Percentiles rank a stretch among this genome's conserved stretches.
These are phyloP conservation scores for Aspergillus hiratsukae DNA, from an alignment of 2,329 filamentous ascomycete genomes.

Conservation along the genomic window DNA sequence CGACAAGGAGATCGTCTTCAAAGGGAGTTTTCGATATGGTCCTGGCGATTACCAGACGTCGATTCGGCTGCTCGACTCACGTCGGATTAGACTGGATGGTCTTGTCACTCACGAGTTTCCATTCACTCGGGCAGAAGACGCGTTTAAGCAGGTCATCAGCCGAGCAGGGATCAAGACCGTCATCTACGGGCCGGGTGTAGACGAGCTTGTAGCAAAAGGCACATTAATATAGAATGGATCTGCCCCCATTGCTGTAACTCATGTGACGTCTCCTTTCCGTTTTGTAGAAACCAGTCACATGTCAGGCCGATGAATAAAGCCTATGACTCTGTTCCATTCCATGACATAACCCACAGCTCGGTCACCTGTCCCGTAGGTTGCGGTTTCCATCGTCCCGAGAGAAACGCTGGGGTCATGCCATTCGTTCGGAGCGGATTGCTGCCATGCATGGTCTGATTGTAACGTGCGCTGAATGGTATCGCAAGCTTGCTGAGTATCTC, in stretches of 20 bases:
- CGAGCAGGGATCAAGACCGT: conserved; percentile 54
- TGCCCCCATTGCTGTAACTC: background rate
- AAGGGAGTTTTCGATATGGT: conserved; percentile 81
- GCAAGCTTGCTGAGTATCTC: background rate
- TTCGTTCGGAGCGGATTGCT: conserved; percentile 4
- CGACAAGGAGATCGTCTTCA: conserved; percentile 77
- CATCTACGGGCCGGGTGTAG: conserved; percentile 30
- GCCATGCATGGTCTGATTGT: conserved; percentile 1
- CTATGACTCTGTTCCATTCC: conserved; percentile 13
- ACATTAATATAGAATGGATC: background rate
- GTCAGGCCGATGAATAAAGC: background rate
- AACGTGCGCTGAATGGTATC: background rate
- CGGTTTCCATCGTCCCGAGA: background rate
- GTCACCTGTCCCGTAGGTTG: conserved; percentile 11
- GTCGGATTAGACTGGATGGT: conserved; percentile 65
- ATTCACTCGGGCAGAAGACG: conserved; percentile 74
- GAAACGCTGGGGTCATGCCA: conserved; percentile 7
- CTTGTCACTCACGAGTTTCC: conserved; percentile 69
- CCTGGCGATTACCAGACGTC: conserved; percentile 78
- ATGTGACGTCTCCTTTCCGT: background rate
- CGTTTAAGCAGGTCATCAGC: conserved; percentile 75
- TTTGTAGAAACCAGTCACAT: background rate
- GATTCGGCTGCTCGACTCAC: conserved; percentile 62
- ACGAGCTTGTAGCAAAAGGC: conserved; percentile 12
- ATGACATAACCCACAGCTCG: conserved; percentile 27